A percentile compares a stretch with the other conserved stretches of the same genome.
Evolutionary conservation across 2,329 filamentous ascomycete species (phyloP).

Genomic region (Diaporthe humulicola): DNA sequence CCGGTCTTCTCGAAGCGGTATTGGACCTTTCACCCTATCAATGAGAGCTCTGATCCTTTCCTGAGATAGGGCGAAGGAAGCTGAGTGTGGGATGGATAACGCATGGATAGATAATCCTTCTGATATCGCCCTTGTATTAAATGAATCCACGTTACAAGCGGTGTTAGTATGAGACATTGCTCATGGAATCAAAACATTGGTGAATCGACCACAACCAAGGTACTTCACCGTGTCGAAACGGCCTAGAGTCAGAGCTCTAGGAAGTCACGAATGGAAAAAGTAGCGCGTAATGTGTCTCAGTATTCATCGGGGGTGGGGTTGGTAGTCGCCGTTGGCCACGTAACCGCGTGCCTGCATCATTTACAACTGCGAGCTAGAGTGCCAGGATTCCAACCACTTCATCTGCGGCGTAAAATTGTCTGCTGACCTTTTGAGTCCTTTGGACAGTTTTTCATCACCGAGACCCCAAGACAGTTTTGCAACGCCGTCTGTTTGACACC

Average conservation of each 20-base stretch:
- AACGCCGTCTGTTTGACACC: not conserved
- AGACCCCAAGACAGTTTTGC: too few species aligned
- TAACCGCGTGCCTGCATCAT: not conserved
- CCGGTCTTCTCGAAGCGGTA: constrained; percentile 40
- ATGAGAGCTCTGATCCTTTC: not conserved
- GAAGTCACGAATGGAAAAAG: too few species aligned
- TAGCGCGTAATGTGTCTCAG: too few species aligned
- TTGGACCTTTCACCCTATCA: constrained; percentile 15
- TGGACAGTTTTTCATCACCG: too few species aligned
- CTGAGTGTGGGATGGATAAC: not conserved
- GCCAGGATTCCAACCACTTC: too few species aligned
- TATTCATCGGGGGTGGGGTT: too few species aligned
- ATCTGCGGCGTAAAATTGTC: too few species aligned
- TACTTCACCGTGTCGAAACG: not conserved
- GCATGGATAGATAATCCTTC: not conserved
- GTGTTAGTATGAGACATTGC: too few species aligned
- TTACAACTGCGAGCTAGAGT: not conserved
- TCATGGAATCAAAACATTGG: too few species aligned
- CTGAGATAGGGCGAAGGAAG: not conserved
- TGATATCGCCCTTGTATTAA: not conserved
- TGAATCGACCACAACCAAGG: not conserved
- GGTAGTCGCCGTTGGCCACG: not conserved
- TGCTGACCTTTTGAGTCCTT: too few species aligned
- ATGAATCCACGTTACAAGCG: too few species aligned
- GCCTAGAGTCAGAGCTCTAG: not conserved